Percentiles rank a stretch among this genome's conserved stretches.
phyloP scores from a whole-genome alignment of 192 early-diverging fungal species.

The Coemansia sp. region DNA sequence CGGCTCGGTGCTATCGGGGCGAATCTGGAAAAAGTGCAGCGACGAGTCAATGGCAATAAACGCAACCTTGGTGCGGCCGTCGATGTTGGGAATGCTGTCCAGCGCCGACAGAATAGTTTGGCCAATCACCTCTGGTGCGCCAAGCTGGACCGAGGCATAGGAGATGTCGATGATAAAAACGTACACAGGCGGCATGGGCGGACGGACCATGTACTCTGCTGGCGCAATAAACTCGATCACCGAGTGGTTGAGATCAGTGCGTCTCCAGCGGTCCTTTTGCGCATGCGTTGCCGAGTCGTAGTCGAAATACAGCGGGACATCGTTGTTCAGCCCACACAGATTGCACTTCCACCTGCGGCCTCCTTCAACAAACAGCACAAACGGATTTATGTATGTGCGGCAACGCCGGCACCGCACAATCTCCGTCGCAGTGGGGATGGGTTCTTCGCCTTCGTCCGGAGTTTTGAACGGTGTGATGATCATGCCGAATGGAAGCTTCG shows the following conservation, averaged over 20 bases:
- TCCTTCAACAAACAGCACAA: slow-evolving; percentile 91
- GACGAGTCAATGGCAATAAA: slow-evolving; percentile 88
- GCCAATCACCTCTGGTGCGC: slow-evolving; percentile 77
- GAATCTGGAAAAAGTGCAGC: slow-evolving; percentile 91
- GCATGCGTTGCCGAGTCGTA: slow-evolving; percentile 75
- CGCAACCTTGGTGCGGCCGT: slow-evolving; percentile 84
- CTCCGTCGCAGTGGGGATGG: slow-evolving; percentile 87
- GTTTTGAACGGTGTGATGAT: slow-evolving; percentile 79
- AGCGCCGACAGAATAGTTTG: slow-evolving; percentile 78
- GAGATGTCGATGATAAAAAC: slow-evolving; percentile 96
- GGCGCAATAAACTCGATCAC: slow-evolving; percentile 96
- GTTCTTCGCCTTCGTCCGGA: slow-evolving; percentile 52
- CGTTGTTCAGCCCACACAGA: slow-evolving; percentile 88
- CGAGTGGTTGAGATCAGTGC: slow-evolving; percentile 84
- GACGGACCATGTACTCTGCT: slow-evolving; percentile 95
- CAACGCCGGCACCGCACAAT: slow-evolving; percentile 95
- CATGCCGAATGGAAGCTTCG: slow-evolving; percentile 85
- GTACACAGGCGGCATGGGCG: slow-evolving; percentile 93
- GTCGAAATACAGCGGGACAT: slow-evolving; percentile 77
- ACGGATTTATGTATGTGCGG: slow-evolving; percentile 96
- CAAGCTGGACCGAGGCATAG: slow-evolving; percentile 80
- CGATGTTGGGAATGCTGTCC: slow-evolving; percentile 82
- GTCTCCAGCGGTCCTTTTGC: slow-evolving; percentile 80
- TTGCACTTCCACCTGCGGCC: slow-evolving; percentile 97
- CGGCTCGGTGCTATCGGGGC: slow-evolving; percentile 68